A percentile compares a stretch with the other conserved stretches of the same genome.
Conservation (phyloP, 2,329 filamentous ascomycete genomes). For the Cladorrhinum sp. region DNA sequence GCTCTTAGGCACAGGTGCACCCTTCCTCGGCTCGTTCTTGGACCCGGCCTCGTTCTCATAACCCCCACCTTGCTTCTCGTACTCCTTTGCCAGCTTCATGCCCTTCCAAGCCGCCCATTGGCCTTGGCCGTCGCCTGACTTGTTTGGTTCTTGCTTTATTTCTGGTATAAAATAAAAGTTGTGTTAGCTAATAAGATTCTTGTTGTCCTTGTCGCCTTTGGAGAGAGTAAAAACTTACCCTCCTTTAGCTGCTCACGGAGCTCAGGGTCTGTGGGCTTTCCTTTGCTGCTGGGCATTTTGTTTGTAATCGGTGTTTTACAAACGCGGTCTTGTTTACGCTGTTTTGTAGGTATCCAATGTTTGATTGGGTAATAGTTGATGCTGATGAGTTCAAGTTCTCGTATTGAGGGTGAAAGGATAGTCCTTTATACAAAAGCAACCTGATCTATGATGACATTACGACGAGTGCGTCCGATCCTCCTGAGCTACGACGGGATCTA, state of each 20-base stretch:
- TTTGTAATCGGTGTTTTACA: not conserved
- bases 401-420: no score
- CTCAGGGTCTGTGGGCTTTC: slow-evolving; percentile 40
- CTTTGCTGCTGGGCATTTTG: slow-evolving; percentile 39
- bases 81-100: slow-evolving; percentile 40
- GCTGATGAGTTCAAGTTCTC: no score
- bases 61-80: slow-evolving; percentile 40
- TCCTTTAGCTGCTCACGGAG: slow-evolving; percentile 40
- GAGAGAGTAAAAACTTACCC: slow-evolving; percentile 25
- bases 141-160: slow-evolving; percentile 42
- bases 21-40: slow-evolving; percentile 37
- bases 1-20: slow-evolving; percentile 30
- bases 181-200: no score
- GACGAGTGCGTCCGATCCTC: not conserved
- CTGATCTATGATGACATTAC: slow-evolving; percentile 2
- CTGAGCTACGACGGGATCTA: not conserved
- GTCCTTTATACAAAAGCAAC: no score
- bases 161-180: slow-evolving; percentile 27
- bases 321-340: no score
- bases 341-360: no score
- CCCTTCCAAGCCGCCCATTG: slow-evolving; percentile 41
- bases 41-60: slow-evolving; percentile 41
- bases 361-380: no score
- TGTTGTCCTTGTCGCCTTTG: not conserved
- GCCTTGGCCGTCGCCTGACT: slow-evolving; percentile 40